Base-by-base conservation (phyloP, 2,329 filamentous ascomycete genomes). In the Aspergillus neoniger region DNA sequence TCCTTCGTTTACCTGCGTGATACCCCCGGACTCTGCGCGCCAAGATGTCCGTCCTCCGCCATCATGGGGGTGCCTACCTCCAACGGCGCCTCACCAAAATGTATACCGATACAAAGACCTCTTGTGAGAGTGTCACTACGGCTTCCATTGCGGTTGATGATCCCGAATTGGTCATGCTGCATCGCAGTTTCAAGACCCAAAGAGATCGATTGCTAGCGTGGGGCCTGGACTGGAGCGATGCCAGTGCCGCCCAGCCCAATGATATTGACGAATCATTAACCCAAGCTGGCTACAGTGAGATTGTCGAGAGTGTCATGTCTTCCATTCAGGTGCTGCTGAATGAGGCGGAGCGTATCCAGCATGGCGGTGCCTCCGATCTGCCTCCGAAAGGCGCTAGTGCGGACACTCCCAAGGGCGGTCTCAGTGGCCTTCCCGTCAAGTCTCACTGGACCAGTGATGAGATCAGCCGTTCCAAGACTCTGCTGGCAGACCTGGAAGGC, bases 191-290 rank as follows among this genome's bases (percentile, higher is more conserved):
- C 68, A 80, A 84, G 60, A 86, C 86, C 57, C 86, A 89, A 69
- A 86, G 86, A 69, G 85, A 88, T 71, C 78, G 86, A 19, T 76
- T 88, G 51, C 80, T 88, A 43, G 83, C 86, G 32, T 89, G 86
- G 86, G 86, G 86, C 50, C 75, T 88, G 60, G 85, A 88, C 70
- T 89, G 86, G 86, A 86, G 82, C 72, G 86, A 88, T 70, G 85
- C 83, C 61, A 83, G 81, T 66, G 83, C 82, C 62, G 80, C 79
- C 15, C 76, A 81, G 55, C 81, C 84, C 60, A 84, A 82, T 66
- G 82, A 86, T 72, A 88, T 88, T 67, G 86, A 88, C 69, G 85
- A 86, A 67, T 84, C 83, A 17, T 77, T 88, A 17, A 85, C 85
- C 55, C 81, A 84, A 62, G 86, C 86, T 32, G 86, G 86, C 17